Conservation (phyloP, 1,284 basidiomycete species). For the Ustilago shanxiensis region DNA sequence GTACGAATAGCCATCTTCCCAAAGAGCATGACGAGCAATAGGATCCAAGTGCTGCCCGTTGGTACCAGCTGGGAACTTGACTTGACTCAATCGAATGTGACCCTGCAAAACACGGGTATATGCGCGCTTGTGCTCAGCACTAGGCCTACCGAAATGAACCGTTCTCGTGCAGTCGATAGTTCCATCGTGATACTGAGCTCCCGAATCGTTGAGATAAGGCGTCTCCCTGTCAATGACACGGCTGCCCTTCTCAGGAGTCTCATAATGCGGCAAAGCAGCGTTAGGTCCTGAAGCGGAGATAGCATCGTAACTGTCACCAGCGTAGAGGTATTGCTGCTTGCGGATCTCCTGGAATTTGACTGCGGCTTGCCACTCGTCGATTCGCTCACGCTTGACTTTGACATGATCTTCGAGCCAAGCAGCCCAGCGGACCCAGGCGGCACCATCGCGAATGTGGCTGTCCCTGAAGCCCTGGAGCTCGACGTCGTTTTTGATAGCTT, state of each 20-base stretch:
- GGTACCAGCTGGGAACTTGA: constrained; percentile 62
- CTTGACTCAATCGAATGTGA: constrained; percentile 57
- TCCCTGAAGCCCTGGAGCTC: constrained; percentile 62
- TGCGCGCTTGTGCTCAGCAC: constrained; percentile 61
- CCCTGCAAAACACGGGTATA: constrained; percentile 67
- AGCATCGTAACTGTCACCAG: constrained; percentile 66
- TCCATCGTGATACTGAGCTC: constrained; percentile 65
- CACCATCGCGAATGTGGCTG: constrained; percentile 65
- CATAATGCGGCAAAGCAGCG: constrained; percentile 67
- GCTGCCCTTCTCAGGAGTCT: constrained; percentile 59
- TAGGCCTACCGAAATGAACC: constrained; percentile 65
- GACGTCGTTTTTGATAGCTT: constrained; percentile 63
- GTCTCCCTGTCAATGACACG: constrained; percentile 58
- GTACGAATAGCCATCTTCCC: constrained; percentile 63
- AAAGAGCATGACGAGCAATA: constrained; percentile 60
- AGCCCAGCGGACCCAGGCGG: constrained; percentile 66
- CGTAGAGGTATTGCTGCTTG: constrained; percentile 49
- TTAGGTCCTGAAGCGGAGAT: constrained; percentile 64
- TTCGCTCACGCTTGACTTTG: constrained; percentile 28
- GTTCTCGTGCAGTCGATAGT: constrained; percentile 68
- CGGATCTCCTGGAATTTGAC: constrained; percentile 50
- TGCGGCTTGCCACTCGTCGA: constrained; percentile 63
- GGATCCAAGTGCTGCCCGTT: constrained; percentile 62
- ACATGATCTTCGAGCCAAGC: constrained; percentile 67
- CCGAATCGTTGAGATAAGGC: constrained; percentile 66